Evolutionary conservation across 2,329 filamentous ascomycete genomes (phyloP).

Genomic region (Ophiocordyceps unilateralis): DNA sequence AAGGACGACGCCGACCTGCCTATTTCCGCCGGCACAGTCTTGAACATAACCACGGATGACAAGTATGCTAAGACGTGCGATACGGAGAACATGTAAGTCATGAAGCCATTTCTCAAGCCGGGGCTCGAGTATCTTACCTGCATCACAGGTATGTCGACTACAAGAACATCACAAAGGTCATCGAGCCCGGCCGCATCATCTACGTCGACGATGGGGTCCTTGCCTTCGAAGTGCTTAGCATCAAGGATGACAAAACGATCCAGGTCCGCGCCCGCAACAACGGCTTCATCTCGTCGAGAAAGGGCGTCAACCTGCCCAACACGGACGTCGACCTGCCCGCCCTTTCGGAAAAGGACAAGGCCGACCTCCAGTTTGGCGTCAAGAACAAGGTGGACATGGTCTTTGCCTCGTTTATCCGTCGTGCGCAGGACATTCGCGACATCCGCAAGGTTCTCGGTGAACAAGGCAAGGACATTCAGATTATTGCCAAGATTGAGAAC

Average conservation of each 20-base stretch:
- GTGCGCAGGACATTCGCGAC: conserved; percentile 77
- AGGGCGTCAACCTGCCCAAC: conserved; percentile 98
- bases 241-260: conserved; percentile 79
- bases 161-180: conserved; percentile 99
- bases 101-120: too few species aligned
- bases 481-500: conserved; percentile 99
- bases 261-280: conserved; percentile 85
- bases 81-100: conserved; percentile 80
- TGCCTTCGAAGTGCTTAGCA: conserved; percentile 80
- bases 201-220: conserved; percentile 98
- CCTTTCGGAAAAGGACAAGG: conserved; percentile 95
- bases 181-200: conserved; percentile 76
- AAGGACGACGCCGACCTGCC: conserved; percentile 82
- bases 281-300: conserved; percentile 95
- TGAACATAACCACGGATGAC: conserved; percentile 97
- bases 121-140: too few species aligned
- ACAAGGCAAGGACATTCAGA: conserved; percentile 91
- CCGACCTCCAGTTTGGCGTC: conserved; percentile 84
- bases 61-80: conserved; percentile 72
- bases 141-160: conserved; percentile 76
- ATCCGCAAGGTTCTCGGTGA: conserved; percentile 85
- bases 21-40: conserved; percentile 63
- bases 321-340: conserved; percentile 96
- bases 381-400: conserved; percentile 99
- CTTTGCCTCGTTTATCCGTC: conserved; percentile 96